Conservation (phyloP, 495 filamentous ascomycete species). For the Penicillium soppii region DNA sequence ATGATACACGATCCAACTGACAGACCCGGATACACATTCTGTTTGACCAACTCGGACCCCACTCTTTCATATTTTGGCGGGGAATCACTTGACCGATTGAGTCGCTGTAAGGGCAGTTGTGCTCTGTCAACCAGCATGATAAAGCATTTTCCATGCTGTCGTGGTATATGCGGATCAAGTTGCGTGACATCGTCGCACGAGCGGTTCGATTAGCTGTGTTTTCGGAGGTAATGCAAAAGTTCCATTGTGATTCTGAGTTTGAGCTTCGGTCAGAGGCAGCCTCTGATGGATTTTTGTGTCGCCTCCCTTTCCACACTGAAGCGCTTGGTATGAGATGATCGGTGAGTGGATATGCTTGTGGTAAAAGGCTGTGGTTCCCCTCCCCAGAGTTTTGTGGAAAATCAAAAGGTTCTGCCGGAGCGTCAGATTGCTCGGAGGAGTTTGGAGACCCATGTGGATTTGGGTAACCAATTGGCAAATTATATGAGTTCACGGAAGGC, state of each 20-base stretch:
- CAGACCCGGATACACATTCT: constrained; percentile 45
- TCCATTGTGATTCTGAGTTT: neutral
- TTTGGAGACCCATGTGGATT: neutral
- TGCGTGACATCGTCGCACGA: constrained; percentile 31
- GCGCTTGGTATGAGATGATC: neutral
- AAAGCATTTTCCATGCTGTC: constrained; percentile 49
- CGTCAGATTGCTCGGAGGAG: neutral
- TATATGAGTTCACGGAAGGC: neutral
- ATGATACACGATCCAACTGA: constrained; percentile 34
- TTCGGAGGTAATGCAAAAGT: constrained; percentile 13
- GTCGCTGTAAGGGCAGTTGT: constrained; percentile 43
- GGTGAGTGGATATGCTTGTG: neutral
- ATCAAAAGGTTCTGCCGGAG: neutral
- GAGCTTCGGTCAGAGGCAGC: neutral
- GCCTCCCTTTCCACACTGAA: neutral
- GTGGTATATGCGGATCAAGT: constrained; percentile 45
- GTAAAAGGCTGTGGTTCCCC: neutral
- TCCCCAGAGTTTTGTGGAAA: neutral
- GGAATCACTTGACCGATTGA: constrained; percentile 4
- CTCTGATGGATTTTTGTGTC: neutral
- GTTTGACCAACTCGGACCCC: constrained; percentile 43
- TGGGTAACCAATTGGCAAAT: neutral
- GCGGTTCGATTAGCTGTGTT: constrained; percentile 21
- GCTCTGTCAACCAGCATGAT: constrained; percentile 48
- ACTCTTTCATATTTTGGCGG: constrained; percentile 21